Evolutionary conservation across 1,284 basidiomycete species (phyloP).

Genomic region (Heterobasidion occidentale): DNA sequence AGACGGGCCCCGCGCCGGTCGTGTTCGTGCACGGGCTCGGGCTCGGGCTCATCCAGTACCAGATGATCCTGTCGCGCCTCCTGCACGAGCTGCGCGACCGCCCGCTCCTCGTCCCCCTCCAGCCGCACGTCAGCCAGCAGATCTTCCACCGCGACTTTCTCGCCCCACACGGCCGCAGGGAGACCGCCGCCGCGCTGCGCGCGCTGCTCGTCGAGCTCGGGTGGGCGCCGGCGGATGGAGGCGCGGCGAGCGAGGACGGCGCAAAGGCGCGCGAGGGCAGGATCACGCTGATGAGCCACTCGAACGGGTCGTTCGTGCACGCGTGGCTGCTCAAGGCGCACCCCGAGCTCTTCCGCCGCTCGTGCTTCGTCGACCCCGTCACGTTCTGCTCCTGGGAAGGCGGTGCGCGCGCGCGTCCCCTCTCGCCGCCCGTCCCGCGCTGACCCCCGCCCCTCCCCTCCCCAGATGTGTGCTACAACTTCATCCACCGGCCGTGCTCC

Average conservation of each 20-base stretch:
- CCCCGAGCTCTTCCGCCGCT: constrained; percentile 62
- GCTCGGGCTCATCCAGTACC: constrained; percentile 68
- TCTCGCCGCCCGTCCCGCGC: not conserved
- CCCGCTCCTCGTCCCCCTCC: constrained; percentile 73
- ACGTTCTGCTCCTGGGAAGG: constrained; percentile 90
- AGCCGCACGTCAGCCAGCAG: constrained; percentile 81
- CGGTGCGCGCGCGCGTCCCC: constrained; percentile 44
- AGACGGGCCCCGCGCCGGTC: constrained; percentile 54
- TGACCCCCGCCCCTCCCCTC: not conserved
- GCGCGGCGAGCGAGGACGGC: not conserved
- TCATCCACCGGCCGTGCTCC: constrained; percentile 63
- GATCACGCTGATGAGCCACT: constrained; percentile 79
- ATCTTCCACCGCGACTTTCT: constrained; percentile 74
- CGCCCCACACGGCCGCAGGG: constrained; percentile 54
- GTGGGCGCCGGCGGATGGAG: constrained; percentile 39
- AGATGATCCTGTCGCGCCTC: constrained; percentile 40
- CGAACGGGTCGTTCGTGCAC: constrained; percentile 76
- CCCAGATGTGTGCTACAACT: constrained; percentile 82
- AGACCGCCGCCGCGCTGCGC: constrained; percentile 54
- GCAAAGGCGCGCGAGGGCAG: constrained; percentile 4
- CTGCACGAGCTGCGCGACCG: constrained; percentile 51
- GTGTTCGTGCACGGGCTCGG: constrained; percentile 87
- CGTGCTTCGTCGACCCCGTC: constrained; percentile 85
- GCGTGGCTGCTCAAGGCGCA: constrained; percentile 81
- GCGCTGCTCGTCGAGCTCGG: constrained; percentile 54